A percentile compares a stretch with the other conserved stretches of the same genome.
Evolutionary conservation across 106 monocot species (phyloP).

Genomic region (Dioscorea zingiberensis): DNA sequence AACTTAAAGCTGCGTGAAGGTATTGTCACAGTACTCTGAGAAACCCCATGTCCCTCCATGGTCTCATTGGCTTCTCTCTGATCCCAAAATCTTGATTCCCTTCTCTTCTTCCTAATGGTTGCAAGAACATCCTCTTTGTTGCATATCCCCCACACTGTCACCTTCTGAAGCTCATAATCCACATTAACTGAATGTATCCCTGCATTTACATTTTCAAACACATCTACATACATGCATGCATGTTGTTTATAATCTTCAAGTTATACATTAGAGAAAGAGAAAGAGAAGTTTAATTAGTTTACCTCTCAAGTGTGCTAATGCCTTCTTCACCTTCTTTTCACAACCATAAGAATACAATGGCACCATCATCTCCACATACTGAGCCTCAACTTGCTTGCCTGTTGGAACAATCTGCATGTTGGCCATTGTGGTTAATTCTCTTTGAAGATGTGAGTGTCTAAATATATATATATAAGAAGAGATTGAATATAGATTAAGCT

Average conservation of each 20-base stretch:
- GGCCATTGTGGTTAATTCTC: conserved; percentile 20
- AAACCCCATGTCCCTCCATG: not conserved
- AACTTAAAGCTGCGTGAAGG: conserved; percentile 18
- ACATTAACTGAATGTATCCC: conserved; percentile 85
- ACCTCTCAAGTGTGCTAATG: conserved; percentile 77
- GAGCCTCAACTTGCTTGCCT: conserved; percentile 45
- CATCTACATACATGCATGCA: not conserved
- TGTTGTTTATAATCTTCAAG: not conserved
- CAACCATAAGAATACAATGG: conserved; percentile 90
- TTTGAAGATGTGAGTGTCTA: not conserved
- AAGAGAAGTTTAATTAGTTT: not conserved
- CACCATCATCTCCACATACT: conserved; percentile 91
- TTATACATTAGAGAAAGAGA: not conserved
- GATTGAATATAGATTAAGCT: not conserved
- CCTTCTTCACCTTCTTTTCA: conserved; percentile 84
- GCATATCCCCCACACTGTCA: conserved; percentile 97
- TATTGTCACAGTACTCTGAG: conserved; percentile 1
- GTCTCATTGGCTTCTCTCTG: conserved; percentile 8
- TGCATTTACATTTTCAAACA: conserved; percentile 10
- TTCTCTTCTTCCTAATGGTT: conserved; percentile 74
- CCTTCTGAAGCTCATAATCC: conserved; percentile 69
- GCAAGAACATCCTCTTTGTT: conserved; percentile 63
- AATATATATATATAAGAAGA: not conserved
- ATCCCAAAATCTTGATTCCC: conserved; percentile 69
- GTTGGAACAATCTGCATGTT: conserved; percentile 64